A percentile compares a stretch with the other conserved stretches of the same genome.
Conservation (phyloP, 1,284 basidiomycete genomes). For the Taiwanofungus camphoratus region DNA sequence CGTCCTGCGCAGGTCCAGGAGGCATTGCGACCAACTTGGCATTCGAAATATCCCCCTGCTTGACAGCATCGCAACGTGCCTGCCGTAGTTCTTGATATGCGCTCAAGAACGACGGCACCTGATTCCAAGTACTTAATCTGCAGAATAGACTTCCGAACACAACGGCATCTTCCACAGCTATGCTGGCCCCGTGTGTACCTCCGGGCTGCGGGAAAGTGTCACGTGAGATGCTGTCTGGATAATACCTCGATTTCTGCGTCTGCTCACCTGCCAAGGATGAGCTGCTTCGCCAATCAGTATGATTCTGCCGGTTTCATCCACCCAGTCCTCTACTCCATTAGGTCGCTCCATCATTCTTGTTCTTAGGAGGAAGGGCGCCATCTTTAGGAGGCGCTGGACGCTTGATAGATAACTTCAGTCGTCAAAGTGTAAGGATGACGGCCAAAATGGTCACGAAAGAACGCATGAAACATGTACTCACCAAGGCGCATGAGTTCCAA, state of each 20-base stretch:
- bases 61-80: constrained; percentile 32
- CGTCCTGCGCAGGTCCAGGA: constrained; percentile 34
- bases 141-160: constrained; percentile 44
- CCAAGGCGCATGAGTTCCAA: constrained; percentile 12
- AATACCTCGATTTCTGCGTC: constrained; percentile 20
- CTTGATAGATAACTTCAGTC: too few relatives aligned
- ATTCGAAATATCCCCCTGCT: constrained; percentile 32
- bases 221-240: constrained; percentile 33
- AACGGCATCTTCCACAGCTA: constrained; percentile 38
- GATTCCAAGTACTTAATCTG: constrained; percentile 32
- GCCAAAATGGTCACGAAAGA: neutral
- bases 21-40: constrained; percentile 32
- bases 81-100: constrained; percentile 42
- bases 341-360: constrained; percentile 29
- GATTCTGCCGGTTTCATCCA: constrained; percentile 38
- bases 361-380: constrained; percentile 32
- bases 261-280: constrained; percentile 39
- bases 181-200: constrained; percentile 35
- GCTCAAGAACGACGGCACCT: constrained; percentile 37
- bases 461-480: constrained; percentile 4
- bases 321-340: constrained; percentile 47
- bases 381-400: constrained; percentile 35
- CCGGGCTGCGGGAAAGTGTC: constrained; percentile 28
- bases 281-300: constrained; percentile 46
- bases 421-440: neutral